phyloP scores from a whole-genome alignment of 441 rosid species.

The Eutrema salsugineum region DNA sequence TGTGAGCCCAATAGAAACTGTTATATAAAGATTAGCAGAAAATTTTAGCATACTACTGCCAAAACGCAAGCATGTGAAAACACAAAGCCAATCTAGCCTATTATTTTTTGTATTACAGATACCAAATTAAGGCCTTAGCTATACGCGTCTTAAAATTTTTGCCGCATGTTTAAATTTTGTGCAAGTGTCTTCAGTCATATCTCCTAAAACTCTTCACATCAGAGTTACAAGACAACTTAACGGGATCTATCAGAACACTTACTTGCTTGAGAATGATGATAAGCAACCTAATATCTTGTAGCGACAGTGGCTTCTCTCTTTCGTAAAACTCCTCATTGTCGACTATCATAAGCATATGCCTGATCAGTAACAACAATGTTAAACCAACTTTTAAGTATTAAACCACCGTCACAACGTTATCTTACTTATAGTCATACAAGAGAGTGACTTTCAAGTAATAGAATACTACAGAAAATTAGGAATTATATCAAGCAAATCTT shows the following conservation, averaged over 20 bases:
- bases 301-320: slow-evolving; percentile 84
- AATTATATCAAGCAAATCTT: slow-evolving; percentile 38
- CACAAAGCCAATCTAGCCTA: slow-evolving; percentile 5
- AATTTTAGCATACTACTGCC: slow-evolving; percentile 7
- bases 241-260: slow-evolving; percentile 5
- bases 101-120: not conserved
- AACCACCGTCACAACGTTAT: slow-evolving; percentile 11
- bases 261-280: slow-evolving; percentile 92
- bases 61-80: not conserved
- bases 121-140: not conserved
- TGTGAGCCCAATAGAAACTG: not conserved
- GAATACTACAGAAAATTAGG: not conserved
- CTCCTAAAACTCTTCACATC: slow-evolving; percentile 16
- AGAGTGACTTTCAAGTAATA: not conserved
- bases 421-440: not conserved
- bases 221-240: slow-evolving; percentile 7
- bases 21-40: not conserved
- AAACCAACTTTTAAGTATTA: slow-evolving; percentile 4
- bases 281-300: slow-evolving; percentile 75
- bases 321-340: slow-evolving; percentile 99
- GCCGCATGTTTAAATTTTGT: not conserved
- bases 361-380: slow-evolving; percentile 39
- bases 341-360: slow-evolving; percentile 98
- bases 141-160: not conserved
- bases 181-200: slow-evolving; percentile 11